phyloP scores from a whole-genome alignment of 192 early-diverging fungal species.

The Backusella macrospora region DNA sequence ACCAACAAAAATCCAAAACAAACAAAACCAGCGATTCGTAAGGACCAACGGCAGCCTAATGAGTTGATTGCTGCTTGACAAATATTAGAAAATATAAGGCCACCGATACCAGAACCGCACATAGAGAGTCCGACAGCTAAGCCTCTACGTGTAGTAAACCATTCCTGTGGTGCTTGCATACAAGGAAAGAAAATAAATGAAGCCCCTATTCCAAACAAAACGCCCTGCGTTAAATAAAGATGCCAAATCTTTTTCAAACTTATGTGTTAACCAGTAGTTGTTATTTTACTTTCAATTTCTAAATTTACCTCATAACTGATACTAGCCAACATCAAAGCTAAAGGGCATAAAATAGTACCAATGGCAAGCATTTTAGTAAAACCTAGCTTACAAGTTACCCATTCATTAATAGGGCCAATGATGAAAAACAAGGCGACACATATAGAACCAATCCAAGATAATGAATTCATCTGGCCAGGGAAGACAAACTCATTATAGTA shows the following conservation, averaged over 20 bases:
- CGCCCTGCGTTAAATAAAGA: slow-evolving; percentile 49
- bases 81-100: slow-evolving; percentile 18
- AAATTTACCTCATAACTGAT: slow-evolving; percentile 20
- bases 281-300: not conserved
- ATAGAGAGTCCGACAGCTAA: slow-evolving; percentile 75
- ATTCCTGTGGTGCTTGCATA: slow-evolving; percentile 49
- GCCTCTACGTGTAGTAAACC: slow-evolving; percentile 66
- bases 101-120: slow-evolving; percentile 75
- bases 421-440: slow-evolving; percentile 22
- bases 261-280: not conserved
- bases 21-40: slow-evolving; percentile 37
- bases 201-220: slow-evolving; percentile 46
- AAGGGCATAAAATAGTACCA: slow-evolving; percentile 21
- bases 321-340: slow-evolving; percentile 25
- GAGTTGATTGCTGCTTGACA: slow-evolving; percentile 17
- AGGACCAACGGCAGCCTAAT: slow-evolving; percentile 24
- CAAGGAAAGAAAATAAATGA: slow-evolving; percentile 34
- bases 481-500: slow-evolving; percentile 24
- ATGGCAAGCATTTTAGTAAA: slow-evolving; percentile 25
- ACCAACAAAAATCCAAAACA: slow-evolving; percentile 19
- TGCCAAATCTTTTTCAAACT: slow-evolving; percentile 34
- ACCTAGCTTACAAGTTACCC: slow-evolving; percentile 18
- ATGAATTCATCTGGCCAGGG: slow-evolving; percentile 20
- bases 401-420: slow-evolving; percentile 17
- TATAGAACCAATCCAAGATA: slow-evolving; percentile 32